Conservation (phyloP, 768 basidiomycete genomes). For the Phlebiopsis gigantea region DNA sequence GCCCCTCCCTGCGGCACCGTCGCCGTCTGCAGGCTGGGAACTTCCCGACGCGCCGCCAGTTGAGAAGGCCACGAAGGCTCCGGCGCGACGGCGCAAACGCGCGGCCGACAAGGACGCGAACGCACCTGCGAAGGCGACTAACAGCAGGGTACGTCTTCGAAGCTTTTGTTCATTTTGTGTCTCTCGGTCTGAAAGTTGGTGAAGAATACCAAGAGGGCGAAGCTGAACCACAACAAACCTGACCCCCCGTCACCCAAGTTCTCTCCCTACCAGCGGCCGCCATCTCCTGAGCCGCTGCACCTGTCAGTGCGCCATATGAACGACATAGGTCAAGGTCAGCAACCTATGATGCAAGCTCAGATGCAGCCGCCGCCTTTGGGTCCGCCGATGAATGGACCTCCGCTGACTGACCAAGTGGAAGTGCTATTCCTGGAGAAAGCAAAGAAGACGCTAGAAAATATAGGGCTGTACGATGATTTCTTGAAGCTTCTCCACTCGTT, state of each 20-base stretch:
- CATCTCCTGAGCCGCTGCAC: slow-evolving; percentile 27
- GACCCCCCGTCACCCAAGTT: slow-evolving; percentile 48
- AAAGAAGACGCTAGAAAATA: slow-evolving; percentile 70
- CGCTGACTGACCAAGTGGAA: slow-evolving; percentile 53
- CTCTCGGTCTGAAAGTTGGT: not conserved
- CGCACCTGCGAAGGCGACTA: slow-evolving; percentile 44
- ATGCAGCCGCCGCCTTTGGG: not conserved
- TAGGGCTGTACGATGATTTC: slow-evolving; percentile 87
- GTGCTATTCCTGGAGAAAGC: slow-evolving; percentile 93
- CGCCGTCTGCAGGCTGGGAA: slow-evolving; percentile 23
- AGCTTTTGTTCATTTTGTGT: not conserved
- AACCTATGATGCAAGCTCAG: slow-evolving; percentile 1
- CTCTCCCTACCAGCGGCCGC: slow-evolving; percentile 36
- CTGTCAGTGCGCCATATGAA: slow-evolving; percentile 1
- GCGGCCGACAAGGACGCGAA: slow-evolving; percentile 64
- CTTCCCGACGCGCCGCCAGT: slow-evolving; percentile 26
- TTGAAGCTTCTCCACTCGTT: slow-evolving; percentile 89
- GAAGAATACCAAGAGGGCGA: slow-evolving; percentile 46
- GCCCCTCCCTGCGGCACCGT: slow-evolving; percentile 36
- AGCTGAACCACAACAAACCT: slow-evolving; percentile 49
- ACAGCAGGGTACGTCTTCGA: slow-evolving; percentile 42
- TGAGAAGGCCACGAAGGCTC: slow-evolving; percentile 33
- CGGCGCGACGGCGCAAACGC: slow-evolving; percentile 57
- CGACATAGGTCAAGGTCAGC: not conserved
- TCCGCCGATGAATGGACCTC: slow-evolving; percentile 6